A percentile compares a stretch with the other conserved stretches of the same genome.
phyloP scores from a whole-genome alignment of 306 rosid genomes.

The Dryas alaskensis region DNA sequence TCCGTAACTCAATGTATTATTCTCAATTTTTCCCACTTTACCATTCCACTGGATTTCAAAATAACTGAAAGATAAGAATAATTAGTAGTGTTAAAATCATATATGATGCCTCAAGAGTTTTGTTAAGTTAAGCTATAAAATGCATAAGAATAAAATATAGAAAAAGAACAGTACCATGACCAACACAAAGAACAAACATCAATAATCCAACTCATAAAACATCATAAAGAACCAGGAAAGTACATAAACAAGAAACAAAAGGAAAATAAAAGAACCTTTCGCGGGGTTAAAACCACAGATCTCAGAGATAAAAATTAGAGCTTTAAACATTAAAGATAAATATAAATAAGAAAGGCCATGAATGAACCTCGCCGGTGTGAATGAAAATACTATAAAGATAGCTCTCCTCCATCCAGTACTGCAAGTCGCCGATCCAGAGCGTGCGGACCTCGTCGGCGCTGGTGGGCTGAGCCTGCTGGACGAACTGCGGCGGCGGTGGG shows the following conservation, averaged over 20 bases:
- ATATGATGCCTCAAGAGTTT: no score
- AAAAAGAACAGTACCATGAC: no score
- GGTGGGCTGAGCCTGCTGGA: conserved; percentile 33
- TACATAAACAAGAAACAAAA: background rate
- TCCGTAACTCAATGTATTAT: no score
- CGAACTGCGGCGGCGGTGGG: conserved; percentile 34
- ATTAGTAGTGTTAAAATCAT: no score
- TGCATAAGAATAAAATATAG: no score
- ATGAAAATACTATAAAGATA: conserved; percentile 61
- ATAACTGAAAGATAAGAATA: no score
- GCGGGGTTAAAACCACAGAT: conserved; percentile 6
- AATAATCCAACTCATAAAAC: no score
- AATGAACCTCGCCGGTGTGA: conserved; percentile 74
- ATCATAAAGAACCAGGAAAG: no score
- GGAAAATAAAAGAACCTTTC: background rate
- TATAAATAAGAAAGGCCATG: background rate
- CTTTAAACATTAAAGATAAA: background rate
- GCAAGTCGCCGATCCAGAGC: conserved; percentile 96
- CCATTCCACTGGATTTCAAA: no score
- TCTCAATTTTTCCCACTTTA: no score
- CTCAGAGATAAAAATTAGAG: background rate
- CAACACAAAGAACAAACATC: no score
- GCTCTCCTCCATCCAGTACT: conserved; percentile 94
- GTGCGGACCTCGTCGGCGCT: conserved; percentile 84
- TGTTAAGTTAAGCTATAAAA: no score